Evolutionary conservation across 805 yeast genomes (phyloP).

Genomic region (Barnettozyma botsteinii): DNA sequence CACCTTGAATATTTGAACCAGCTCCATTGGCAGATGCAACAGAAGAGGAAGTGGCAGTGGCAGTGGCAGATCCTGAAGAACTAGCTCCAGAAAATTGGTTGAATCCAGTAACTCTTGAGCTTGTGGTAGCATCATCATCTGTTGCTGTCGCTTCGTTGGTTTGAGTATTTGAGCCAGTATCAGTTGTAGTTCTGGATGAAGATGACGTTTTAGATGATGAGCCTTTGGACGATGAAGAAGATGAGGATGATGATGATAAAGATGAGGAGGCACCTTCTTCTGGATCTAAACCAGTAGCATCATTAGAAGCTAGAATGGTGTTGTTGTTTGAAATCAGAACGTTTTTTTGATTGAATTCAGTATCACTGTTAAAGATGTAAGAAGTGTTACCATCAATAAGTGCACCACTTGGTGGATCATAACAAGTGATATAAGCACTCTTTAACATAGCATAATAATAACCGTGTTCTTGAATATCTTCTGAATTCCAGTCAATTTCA

Average conservation of each 20-base stretch:
- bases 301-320: constrained; percentile 53
- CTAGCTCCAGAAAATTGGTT: constrained; percentile 3
- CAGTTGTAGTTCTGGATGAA: neutral
- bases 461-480: constrained; percentile 70
- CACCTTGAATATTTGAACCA: neutral
- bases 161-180: constrained; percentile 7
- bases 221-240: constrained; percentile 10
- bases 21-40: neutral
- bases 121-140: constrained; percentile 6
- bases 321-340: constrained; percentile 58
- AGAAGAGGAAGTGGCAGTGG: constrained; percentile 1
- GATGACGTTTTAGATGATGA: constrained; percentile 3
- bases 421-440: constrained; percentile 57
- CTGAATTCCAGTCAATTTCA: constrained; percentile 70
- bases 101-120: constrained; percentile 6
- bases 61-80: neutral
- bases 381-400: constrained; percentile 39
- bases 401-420: constrained; percentile 62
- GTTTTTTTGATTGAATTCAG: constrained; percentile 41
- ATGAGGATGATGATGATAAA: constrained; percentile 15
- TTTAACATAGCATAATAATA: constrained; percentile 68
- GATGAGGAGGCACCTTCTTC: constrained; percentile 26
- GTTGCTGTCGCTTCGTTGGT: neutral
- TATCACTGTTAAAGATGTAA: constrained; percentile 47
- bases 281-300: constrained; percentile 63